phyloP scores from a whole-genome alignment of 768 basidiomycete species.

The Tulasnella sp. region DNA sequence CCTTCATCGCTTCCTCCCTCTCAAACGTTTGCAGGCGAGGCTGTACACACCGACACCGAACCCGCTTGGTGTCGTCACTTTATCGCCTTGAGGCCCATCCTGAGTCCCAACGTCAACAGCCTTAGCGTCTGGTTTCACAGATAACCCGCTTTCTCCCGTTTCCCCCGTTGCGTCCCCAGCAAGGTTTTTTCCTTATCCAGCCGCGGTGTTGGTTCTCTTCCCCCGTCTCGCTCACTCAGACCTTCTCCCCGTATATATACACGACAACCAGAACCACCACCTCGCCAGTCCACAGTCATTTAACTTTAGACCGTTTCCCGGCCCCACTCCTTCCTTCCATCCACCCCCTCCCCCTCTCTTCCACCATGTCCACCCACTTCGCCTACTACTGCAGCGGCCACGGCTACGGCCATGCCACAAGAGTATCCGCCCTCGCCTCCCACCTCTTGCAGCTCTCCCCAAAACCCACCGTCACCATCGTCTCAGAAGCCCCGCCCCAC shows the following conservation, averaged over 20 bases:
- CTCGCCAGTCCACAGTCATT: background rate
- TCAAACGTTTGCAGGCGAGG: background rate
- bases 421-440: slow-evolving; percentile 72
- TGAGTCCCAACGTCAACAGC: background rate
- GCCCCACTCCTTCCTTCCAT: background rate
- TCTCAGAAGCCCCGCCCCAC: slow-evolving; percentile 73
- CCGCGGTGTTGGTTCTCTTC: background rate
- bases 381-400: slow-evolving; percentile 80
- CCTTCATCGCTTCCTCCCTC: too few relatives aligned
- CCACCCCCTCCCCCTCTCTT: background rate
- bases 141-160: background rate
- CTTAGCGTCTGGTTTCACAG: background rate
- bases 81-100: background rate
- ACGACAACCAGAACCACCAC: background rate
- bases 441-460: slow-evolving; percentile 57
- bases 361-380: slow-evolving; percentile 43
- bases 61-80: background rate
- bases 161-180: too few relatives aligned
- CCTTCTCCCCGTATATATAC: background rate
- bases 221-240: background rate
- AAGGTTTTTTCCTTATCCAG: background rate
- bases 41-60: background rate
- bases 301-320: background rate
- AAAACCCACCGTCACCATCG: slow-evolving; percentile 60
- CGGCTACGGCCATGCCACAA: slow-evolving; percentile 84